A percentile compares a stretch with the other conserved stretches of the same genome.
phyloP scores from a whole-genome alignment of 2,329 filamentous ascomycete genomes.

The Ophiostoma ulmi region DNA sequence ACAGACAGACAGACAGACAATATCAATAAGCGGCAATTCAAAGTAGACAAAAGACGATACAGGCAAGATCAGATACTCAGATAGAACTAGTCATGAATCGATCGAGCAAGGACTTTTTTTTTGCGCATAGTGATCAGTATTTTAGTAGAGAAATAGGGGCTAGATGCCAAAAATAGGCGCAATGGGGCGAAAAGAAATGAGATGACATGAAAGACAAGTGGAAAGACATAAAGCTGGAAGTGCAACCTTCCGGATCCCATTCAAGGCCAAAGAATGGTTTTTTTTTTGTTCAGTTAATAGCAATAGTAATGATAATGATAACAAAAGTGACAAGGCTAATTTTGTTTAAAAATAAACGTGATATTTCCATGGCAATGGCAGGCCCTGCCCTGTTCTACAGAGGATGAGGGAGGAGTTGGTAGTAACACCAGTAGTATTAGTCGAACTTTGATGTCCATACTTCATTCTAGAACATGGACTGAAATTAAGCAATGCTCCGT shows the following conservation, averaged over 20 bases:
- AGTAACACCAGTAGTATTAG: no score
- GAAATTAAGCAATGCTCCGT: constrained; percentile 6
- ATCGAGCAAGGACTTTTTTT: neutral
- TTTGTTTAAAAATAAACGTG: neutral
- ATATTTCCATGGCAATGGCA: neutral
- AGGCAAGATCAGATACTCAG: neutral
- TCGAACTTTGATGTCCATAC: neutral
- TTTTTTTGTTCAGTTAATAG: neutral
- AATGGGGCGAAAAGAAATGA: constrained; percentile 11
- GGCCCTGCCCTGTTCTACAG: neutral
- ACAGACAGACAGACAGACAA: neutral
- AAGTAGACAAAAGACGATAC: neutral
- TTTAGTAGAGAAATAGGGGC: neutral
- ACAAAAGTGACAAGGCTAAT: neutral
- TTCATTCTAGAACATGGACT: neutral
- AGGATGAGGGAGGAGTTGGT: neutral
- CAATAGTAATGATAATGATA: neutral
- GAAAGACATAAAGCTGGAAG: neutral
- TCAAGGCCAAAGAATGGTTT: neutral
- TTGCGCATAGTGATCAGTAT: neutral
- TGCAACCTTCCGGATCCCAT: neutral
- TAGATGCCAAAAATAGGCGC: constrained; percentile 13
- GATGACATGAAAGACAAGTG: neutral
- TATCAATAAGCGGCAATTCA: neutral
- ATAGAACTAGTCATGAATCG: neutral